Evolutionary conservation across 345 rosid genomes (phyloP).

Genomic region (Citrus sinensis): DNA sequence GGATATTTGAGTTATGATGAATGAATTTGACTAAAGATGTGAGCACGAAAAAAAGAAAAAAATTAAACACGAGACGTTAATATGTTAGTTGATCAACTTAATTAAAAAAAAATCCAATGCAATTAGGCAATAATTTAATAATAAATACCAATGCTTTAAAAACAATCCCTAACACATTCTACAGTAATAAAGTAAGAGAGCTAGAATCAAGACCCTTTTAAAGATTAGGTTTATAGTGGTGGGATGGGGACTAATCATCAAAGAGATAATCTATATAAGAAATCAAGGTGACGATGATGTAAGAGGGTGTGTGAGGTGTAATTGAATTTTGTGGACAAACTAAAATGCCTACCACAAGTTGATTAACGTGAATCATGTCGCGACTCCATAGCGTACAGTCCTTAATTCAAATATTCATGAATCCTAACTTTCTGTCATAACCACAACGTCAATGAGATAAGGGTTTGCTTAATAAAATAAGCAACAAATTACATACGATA

Average conservation of each 20-base stretch:
- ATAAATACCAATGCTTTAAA: too few relatives aligned
- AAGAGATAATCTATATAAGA: too few relatives aligned
- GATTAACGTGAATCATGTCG: not conserved
- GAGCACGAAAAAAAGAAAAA: too few relatives aligned
- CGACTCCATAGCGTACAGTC: not conserved
- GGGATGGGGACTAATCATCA: not conserved
- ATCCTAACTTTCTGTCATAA: not conserved
- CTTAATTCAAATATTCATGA: not conserved
- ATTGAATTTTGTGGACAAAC: not conserved
- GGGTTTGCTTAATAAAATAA: not conserved
- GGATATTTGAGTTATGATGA: too few relatives aligned
- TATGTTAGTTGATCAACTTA: too few relatives aligned
- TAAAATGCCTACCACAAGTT: not conserved
- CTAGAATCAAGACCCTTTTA: not conserved
- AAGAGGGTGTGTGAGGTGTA: not conserved
- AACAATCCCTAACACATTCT: not conserved
- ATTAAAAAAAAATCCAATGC: too few relatives aligned
- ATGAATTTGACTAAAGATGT: too few relatives aligned
- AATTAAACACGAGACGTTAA: too few relatives aligned
- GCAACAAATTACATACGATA: not conserved
- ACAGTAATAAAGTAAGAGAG: not conserved
- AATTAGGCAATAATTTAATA: too few relatives aligned
- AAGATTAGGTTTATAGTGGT: not conserved
- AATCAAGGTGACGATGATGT: not conserved
- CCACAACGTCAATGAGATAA: not conserved